Base-by-base conservation (phyloP, 345 rosid species). In the Arabis hirsuta region DNA sequence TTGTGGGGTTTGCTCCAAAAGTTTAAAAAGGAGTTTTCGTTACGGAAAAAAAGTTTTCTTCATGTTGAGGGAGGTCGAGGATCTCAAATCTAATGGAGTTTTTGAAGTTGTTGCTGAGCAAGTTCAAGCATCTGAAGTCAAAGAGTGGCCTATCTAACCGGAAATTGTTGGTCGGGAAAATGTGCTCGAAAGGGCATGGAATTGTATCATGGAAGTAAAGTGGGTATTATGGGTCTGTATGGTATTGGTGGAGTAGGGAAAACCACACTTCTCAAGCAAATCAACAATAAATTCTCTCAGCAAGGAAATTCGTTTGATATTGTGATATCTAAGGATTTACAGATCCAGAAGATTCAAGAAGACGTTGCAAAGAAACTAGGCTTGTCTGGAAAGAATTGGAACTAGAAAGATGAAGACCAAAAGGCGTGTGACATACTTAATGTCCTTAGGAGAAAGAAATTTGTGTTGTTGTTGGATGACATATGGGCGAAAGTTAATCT, bases 221-320 rank as follows among this genome's bases (percentile, higher is more conserved):
- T 70, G 0, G 34, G 70, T 5, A 20, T 55, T 16, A 1, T 79
- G 2, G 77, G 82, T 6, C 0, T 79, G 22, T 11, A 43, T 2
- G 45, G 68, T 47, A 63, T 47, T 44, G 55, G 31, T 0, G 68
- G 68, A 47, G 76, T 70, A 5, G 80, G 80, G 3, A 75, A 75
- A 57, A 75, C 73, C 2, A 75, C 79, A 29, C 73, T 75, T 36
- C 55, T 75, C 13, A 52, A 12, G 1, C 51, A 53, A 10, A 62
- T 69, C 27, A 61, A 54, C 20, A 68, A 69, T 9, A 69, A 45
- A 31, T 54, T 61, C 36, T 27, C 4, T 8, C 12, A 12, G 0
- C 0, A n/a, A 12, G 1, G 3, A 11, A 0, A 1, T 12, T 34
- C 44, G 4, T 41, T 66, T 54, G 60, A 67, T 55, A 0, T 45